Evolutionary conservation across 2,329 filamentous ascomycete genomes (phyloP), one percentile per base, ranked within the genome.

Genomic region (Hymenoscyphus occultus): DNA sequence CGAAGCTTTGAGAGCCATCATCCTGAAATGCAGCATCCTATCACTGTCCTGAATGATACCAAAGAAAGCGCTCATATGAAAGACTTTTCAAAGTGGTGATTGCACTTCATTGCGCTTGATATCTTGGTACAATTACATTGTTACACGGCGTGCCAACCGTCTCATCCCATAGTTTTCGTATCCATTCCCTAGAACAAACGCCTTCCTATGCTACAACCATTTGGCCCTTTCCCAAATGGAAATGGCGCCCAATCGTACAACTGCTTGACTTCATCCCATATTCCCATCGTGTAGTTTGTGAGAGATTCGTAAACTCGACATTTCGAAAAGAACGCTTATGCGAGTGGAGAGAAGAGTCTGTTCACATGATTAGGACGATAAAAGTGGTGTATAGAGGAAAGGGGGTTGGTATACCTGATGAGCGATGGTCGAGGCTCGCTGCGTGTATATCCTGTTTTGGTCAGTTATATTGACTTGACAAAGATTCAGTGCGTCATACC

Each of bases 401-500:
- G 16, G 32, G 9, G 1, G 62, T 80, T 22, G 14, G 31, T 67
- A 65, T 79, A 90, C 88, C 87, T 86, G 80, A 91, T 90, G 72
- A 91, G 77, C 57, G 92, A 89, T 63, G 95, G 95, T 77, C 91
- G 88, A 51, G 95, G 95, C 78, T 94, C 90, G 83, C 93, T 98
- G 78, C 91, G 90, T 63, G 94, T 96, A 83, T 97, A 98, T 73
- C 94, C 91, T 95, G 74, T 68, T 61, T 54, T 63, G 60, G 58
- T 73, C 64, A 74, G 71, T 67, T 48, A 39, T 63, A 16, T 61
- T 54, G 42, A 51, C 57, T 58, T 35, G 7, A 28, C 42, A 22
- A 40, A n/a, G 64, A 61, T 61, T 63, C 22, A 40, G 69, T 59
- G 69, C 40, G 65, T 66, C 80, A 75, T 88, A 95, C 92, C 95